These are phyloP conservation scores for Haematococcus lacustris DNA, from an alignment of 139 green algal genomes.

Conservation along the genomic window DNA sequence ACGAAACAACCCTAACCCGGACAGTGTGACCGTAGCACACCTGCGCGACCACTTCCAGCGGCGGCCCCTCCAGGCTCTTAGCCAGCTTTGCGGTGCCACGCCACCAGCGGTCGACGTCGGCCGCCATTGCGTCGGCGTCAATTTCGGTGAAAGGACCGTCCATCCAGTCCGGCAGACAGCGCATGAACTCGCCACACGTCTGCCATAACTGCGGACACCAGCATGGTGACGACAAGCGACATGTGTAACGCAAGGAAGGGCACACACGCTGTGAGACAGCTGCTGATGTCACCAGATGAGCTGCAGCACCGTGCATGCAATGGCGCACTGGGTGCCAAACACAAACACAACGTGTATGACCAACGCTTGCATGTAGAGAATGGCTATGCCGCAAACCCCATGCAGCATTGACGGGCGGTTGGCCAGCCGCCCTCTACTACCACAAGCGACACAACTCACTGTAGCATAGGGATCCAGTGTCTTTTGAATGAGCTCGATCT, in stretches of 20 bases:
- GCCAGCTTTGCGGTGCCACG: constrained; percentile 38
- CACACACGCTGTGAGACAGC: too few species aligned
- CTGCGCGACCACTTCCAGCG: constrained; percentile 21
- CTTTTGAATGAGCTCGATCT: constrained; percentile 41
- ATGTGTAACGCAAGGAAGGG: too few species aligned
- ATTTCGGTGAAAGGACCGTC: constrained; percentile 67
- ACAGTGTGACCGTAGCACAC: neutral
- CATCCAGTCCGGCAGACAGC: constrained; percentile 63
- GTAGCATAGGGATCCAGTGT: constrained; percentile 45
- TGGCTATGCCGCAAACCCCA: too few species aligned
- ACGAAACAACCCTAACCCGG: neutral
- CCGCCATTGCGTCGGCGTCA: constrained; percentile 51
- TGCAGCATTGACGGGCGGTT: too few species aligned
- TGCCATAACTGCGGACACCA: neutral
- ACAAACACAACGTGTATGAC: too few species aligned
- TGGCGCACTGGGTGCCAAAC: too few species aligned
- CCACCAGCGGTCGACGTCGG: constrained; percentile 56
- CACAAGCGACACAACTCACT: constrained; percentile 38
- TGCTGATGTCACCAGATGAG: too few species aligned
- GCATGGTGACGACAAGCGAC: too few species aligned
- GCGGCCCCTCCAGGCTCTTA: constrained; percentile 34
- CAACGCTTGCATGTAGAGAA: too few species aligned
- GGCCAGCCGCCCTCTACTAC: too few species aligned
- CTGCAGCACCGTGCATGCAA: too few species aligned
- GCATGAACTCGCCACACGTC: constrained; percentile 33